phyloP scores from a whole-genome alignment of 371 early-diverging fungal genomes.

The Cladochytrium tenue region DNA sequence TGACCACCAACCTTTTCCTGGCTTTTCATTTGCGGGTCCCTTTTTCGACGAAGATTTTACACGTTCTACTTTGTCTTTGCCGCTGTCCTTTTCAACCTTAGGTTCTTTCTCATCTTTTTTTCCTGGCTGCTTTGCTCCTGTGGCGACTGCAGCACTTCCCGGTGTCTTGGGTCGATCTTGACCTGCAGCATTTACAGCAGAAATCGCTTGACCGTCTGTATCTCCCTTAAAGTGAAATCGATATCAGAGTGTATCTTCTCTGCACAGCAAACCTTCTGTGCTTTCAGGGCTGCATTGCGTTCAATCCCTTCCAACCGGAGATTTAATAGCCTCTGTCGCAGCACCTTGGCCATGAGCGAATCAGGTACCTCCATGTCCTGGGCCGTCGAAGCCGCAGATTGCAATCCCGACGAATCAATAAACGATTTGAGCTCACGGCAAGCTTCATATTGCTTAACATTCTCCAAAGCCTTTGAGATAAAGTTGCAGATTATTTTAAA shows the following conservation, averaged over 20 bases:
- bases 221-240: too few relatives aligned
- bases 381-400: constrained; percentile 6
- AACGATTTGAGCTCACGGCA: constrained; percentile 44
- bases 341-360: constrained; percentile 27
- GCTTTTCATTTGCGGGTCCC: constrained; percentile 10
- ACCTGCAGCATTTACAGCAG: too few relatives aligned
- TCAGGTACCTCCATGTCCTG: constrained; percentile 37
- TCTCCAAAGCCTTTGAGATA: constrained; percentile 32
- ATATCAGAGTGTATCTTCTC: too few relatives aligned
- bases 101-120: constrained; percentile 22
- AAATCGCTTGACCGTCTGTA: too few relatives aligned
- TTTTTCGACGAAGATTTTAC: constrained; percentile 35
- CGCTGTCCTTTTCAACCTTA: constrained; percentile 23
- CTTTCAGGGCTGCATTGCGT: constrained; percentile 19
- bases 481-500: background rate
- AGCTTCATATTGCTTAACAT: constrained; percentile 34
- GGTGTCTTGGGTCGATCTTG: too few relatives aligned
- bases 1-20: constrained; percentile 5
- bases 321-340: constrained; percentile 31
- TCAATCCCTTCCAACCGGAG: constrained; percentile 49
- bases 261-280: background rate
- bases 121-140: constrained; percentile 12
- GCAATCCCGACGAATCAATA: constrained; percentile 29
- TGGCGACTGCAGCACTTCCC: too few relatives aligned
- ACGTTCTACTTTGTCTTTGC: constrained; percentile 25